These are phyloP conservation scores for Fomitopsis pinicola DNA, from an alignment of 1,284 basidiomycete genomes.

Conservation along the genomic window DNA sequence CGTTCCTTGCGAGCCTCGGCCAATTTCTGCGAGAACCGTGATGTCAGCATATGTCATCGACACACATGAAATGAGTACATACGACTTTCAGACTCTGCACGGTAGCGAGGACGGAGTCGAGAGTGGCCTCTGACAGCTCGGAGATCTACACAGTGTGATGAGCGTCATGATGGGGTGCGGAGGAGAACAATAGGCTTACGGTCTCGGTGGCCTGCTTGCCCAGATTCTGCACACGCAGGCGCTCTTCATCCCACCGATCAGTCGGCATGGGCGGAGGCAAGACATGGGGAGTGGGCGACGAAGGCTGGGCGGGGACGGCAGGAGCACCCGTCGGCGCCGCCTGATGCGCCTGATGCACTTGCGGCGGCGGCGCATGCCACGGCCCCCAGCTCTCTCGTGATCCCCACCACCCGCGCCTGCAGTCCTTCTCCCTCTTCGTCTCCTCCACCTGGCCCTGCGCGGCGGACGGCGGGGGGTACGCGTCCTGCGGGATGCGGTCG, in stretches of 20 bases:
- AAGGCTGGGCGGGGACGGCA: neutral
- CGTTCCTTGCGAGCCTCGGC: conserved; percentile 53
- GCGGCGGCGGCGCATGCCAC: neutral
- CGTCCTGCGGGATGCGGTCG: conserved; percentile 28
- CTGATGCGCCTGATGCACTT: neutral
- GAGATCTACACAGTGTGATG: conserved; percentile 38
- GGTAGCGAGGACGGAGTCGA: conserved; percentile 53
- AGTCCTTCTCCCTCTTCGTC: conserved; percentile 2
- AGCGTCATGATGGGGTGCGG: neutral
- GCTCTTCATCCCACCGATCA: conserved; percentile 2
- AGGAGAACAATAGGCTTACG: conserved; percentile 33
- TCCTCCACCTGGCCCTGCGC: conserved; percentile 17
- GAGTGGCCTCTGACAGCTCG: conserved; percentile 66
- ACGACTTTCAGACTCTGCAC: conserved; percentile 59
- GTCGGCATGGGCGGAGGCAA: conserved; percentile 1
- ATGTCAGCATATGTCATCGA: neutral
- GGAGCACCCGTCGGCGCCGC: neutral
- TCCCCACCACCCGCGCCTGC: conserved; percentile 24
- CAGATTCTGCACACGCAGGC: neutral
- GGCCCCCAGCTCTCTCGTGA: neutral
- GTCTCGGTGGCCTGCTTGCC: conserved; percentile 41
- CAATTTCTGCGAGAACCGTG: conserved; percentile 44
- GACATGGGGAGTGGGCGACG: neutral
- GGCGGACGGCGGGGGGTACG: conserved; percentile 18
- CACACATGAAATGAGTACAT: conserved; percentile 20